Evolutionary conservation across 2,329 filamentous ascomycete genomes (phyloP), one percentile per base, ranked within the genome.

Genomic region (Microsporum ferrugineum): DNA sequence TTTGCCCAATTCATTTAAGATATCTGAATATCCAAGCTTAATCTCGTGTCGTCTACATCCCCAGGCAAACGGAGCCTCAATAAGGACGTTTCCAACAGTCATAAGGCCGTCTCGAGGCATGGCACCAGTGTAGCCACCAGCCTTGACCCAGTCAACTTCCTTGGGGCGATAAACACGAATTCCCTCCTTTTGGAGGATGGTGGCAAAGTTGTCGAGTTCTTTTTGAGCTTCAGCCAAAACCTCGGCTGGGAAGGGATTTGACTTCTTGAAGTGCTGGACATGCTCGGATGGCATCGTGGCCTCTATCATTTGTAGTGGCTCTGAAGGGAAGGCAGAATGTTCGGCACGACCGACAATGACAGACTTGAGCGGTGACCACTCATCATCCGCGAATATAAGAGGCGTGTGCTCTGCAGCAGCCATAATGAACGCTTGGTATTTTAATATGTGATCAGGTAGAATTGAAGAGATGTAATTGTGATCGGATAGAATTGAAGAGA

Each of bases 91-190:
- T 27, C 70, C 71, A 33, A 73, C 69, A 10, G 65, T 68, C 66
- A 73, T 67, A 6, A 72, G 58, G n/a, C 68, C 66, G 60, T 73
- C 71, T 8, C 70, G 67, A 4, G 71, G 70, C 70, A 73, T 73
- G 23, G 71, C 66, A 3, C 70, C 70, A 0, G 71, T 72, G 61
- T 73, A 73, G 36, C 59, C 61, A 38, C 59, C 61, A 34, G 59
- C 12, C 41, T 61, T 60, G 12, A 56, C 39, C 61, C 61, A 63
- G 55, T 63, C 49, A 14, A 63, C 61, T 56, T 64, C 47, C 3
- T 62, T 57, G 1, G 67, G 67, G 10, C 69, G 64, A 58, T 70
- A 67, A 33, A 71, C 68, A 2, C 61, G 63, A 29, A 69, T 60
- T 1, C 68, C 68, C 14, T 66, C 60, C 5, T 59, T 33, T 51